phyloP scores from a whole-genome alignment of 2,329 filamentous ascomycete species.

The Phialophora chinensis region DNA sequence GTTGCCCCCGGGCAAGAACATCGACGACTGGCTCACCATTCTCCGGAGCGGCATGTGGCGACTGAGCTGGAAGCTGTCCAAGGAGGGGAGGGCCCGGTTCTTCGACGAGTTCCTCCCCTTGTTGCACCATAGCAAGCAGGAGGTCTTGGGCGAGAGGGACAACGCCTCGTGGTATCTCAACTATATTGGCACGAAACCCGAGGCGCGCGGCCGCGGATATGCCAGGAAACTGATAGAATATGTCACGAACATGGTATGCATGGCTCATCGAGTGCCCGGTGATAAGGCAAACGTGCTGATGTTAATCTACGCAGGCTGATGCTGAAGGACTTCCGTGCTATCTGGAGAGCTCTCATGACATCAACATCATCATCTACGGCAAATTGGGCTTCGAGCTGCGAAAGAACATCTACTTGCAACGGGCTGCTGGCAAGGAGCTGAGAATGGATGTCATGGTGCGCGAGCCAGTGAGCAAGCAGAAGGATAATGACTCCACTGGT shows the following conservation, averaged over 20 bases:
- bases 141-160: conserved; percentile 71
- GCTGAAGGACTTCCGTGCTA: conserved; percentile 71
- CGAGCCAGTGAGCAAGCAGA: conserved; percentile 58
- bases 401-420: conserved; percentile 67
- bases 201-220: conserved; percentile 73
- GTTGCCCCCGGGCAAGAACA: conserved; percentile 76
- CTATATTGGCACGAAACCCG: conserved; percentile 77
- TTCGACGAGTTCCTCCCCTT: conserved; percentile 78
- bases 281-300: conserved; percentile 16
- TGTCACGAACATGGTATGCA: conserved; percentile 66
- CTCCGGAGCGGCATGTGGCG: conserved; percentile 79
- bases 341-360: conserved; percentile 74
- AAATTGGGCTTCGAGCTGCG: conserved; percentile 74
- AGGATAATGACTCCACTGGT: conserved; percentile 10
- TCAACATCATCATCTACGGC: conserved; percentile 74
- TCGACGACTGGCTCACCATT: conserved; percentile 74
- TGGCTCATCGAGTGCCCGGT: not conserved
- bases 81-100: conserved; percentile 75
- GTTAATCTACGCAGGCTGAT: conserved; percentile 62
- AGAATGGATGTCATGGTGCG: conserved; percentile 81
- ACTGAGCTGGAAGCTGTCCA: conserved; percentile 73
- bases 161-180: conserved; percentile 78
- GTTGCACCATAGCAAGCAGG: conserved; percentile 72
- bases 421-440: conserved; percentile 57
- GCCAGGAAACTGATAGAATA: conserved; percentile 73